These are phyloP conservation scores for Guyanaporus albipodus DNA, from an alignment of 768 basidiomycete genomes.

Conservation along the genomic window DNA sequence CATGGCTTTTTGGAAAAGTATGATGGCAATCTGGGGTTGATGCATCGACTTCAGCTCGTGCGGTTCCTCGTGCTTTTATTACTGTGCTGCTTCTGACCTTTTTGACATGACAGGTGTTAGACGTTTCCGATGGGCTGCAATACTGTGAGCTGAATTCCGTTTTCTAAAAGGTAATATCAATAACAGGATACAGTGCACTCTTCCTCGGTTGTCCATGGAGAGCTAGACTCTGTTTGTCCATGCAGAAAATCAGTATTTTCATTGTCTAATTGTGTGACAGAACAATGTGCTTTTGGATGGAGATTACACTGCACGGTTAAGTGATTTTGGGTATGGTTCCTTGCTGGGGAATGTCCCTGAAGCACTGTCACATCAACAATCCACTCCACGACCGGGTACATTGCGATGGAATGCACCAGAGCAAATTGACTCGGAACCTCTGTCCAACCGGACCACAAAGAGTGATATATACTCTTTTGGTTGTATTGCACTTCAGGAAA, in stretches of 20 bases:
- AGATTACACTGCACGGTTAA: slow-evolving; percentile 33
- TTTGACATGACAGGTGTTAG: slow-evolving; percentile 16
- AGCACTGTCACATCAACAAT: not conserved
- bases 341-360: too few species aligned
- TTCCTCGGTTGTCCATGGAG: not conserved
- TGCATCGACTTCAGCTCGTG: not conserved
- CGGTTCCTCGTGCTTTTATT: not conserved
- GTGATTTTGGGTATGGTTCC: slow-evolving; percentile 31
- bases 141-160: slow-evolving; percentile 6
- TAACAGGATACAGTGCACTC: not conserved
- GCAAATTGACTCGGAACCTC: slow-evolving; percentile 21
- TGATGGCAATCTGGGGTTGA: not conserved
- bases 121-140: slow-evolving; percentile 11
- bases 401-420: slow-evolving; percentile 3
- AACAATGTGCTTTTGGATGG: slow-evolving; percentile 11
- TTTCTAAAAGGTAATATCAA: too few species aligned
- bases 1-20: not conserved
- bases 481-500: slow-evolving; percentile 31
- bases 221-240: not conserved
- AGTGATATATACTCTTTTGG: slow-evolving; percentile 19
- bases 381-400: not conserved
- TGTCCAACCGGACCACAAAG: not conserved
- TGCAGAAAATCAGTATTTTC: not conserved
- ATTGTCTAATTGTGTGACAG: not conserved
- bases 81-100: not conserved